Base-by-base conservation (phyloP, 805 yeast genomes). In the Kluyveromyces aestuarii region DNA sequence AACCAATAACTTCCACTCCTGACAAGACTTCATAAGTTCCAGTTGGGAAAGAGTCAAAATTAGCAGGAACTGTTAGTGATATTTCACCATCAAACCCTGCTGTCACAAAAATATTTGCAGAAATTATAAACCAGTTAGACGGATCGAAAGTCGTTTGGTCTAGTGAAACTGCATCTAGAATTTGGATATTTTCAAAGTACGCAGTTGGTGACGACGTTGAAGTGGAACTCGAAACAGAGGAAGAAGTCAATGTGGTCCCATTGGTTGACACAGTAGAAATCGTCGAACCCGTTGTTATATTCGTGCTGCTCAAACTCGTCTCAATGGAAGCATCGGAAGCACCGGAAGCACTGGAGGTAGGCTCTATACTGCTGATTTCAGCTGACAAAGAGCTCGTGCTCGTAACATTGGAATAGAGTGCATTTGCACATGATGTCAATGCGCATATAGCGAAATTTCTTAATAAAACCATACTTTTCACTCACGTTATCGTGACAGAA, bases 111-210 rank as follows among this genome's bases (percentile, higher is more conserved):
- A 64, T 30, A 39, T 59, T 61, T 2, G 61, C 63, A 35, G 55
- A 54, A 13, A 64, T 49, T 21, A 58, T 16, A 46, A 64, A 61
- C 62, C 61, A 60, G 46, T 62, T 63, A 42, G 55, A 48, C 19
- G 52, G 48, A 46, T 62, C 62, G 10, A 56, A 56, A 38, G 62
- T 61, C 18, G 54, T 49, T 14, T 51, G 45, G n/a, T 53, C 43
- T 6, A 52, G 51, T 2, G 63, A 53, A 44, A 55, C 50, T 11
- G 64, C 48, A 44, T 63, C 66, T n/a, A 54, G 35, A 3, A 63
- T 25, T 37, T 55, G 54, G 9, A 63, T 55, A 41, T 48, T 50
- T 7, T 55, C 49, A 48, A 63, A 56, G 19, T 53, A 52, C 16
- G 54, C 47, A 7, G 53, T 52, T 14, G 53, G 35, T 5, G 57